Conservation (phyloP, 768 basidiomycete species). For the Clavulina sp. region DNA sequence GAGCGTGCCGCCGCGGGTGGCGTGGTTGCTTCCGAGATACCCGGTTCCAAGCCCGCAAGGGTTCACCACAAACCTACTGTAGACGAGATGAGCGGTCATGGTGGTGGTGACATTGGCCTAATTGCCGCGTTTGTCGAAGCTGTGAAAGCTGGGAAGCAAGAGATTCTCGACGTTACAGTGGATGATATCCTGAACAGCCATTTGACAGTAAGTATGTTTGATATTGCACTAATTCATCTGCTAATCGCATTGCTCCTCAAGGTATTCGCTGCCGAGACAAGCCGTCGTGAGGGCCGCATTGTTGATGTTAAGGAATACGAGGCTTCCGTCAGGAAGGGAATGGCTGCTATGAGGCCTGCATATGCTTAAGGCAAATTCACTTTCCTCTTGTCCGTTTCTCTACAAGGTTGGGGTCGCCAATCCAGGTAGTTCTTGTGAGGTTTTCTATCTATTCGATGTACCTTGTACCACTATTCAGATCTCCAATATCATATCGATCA, state of each 20-base stretch:
- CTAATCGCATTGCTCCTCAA: not conserved
- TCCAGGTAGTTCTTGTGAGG: too few species aligned
- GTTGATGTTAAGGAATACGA: slow-evolving; percentile 57
- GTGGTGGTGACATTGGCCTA: slow-evolving; percentile 67
- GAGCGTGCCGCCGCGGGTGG: too few species aligned
- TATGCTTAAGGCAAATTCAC: too few species aligned
- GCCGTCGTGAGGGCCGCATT: slow-evolving; percentile 47
- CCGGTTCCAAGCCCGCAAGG: slow-evolving; percentile 12
- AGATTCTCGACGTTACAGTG: slow-evolving; percentile 40
- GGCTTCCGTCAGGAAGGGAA: slow-evolving; percentile 8
- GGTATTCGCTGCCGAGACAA: slow-evolving; percentile 71
- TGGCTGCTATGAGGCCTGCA: too few species aligned
- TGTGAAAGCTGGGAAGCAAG: slow-evolving; percentile 46
- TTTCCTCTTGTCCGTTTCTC: too few species aligned
- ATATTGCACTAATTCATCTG: not conserved
- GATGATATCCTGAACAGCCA: slow-evolving; percentile 60
- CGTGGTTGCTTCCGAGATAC: too few species aligned
- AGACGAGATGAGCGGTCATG: slow-evolving; percentile 53
- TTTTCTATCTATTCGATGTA: too few species aligned
- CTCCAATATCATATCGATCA: too few species aligned
- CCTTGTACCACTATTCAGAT: too few species aligned
- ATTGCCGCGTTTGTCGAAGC: slow-evolving; percentile 62
- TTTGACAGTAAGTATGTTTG: slow-evolving; percentile 29
- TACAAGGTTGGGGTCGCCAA: too few species aligned
- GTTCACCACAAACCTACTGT: slow-evolving; percentile 30